Percentiles rank a stretch among this genome's conserved stretches.
Conservation (phyloP, 2,329 filamentous ascomycete species). For the Apiospora hydei region DNA sequence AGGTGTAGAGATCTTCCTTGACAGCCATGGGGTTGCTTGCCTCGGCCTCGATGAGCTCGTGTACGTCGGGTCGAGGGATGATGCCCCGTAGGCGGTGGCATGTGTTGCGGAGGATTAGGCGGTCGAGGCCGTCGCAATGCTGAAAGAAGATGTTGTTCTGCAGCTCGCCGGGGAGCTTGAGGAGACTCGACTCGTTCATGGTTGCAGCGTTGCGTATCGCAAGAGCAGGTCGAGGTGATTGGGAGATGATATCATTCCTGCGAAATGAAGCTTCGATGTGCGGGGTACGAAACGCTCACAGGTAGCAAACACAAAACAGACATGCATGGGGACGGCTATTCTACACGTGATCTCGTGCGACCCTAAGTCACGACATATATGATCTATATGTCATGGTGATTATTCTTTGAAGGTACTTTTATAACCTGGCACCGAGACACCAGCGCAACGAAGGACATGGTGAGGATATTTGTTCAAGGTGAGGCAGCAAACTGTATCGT, state of each 20-base stretch:
- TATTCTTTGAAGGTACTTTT: too few species aligned
- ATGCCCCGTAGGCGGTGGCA: neutral
- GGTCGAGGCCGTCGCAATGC: neutral
- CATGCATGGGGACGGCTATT: too few species aligned
- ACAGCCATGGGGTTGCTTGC: accelerated
- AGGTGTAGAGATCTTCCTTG: neutral
- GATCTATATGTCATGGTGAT: too few species aligned
- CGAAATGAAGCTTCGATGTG: neutral
- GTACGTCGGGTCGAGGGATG: neutral
- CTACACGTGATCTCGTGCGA: too few species aligned
- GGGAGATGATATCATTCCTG: neutral
- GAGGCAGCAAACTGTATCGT: too few species aligned
- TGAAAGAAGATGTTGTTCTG: neutral
- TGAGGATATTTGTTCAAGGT: too few species aligned
- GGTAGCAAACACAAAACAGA: too few species aligned
- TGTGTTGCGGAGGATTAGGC: neutral
- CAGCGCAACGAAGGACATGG: too few species aligned
- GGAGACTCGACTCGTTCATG: neutral
- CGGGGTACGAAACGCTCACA: neutral
- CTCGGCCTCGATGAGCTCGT: neutral
- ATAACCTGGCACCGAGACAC: too few species aligned
- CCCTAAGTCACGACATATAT: too few species aligned
- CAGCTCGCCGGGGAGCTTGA: neutral
- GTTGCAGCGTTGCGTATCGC: too few species aligned
- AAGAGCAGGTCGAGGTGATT: too few species aligned